A percentile compares a stretch with the other conserved stretches of the same genome.
Evolutionary conservation across 2,329 filamentous ascomycete species (phyloP).

Genomic region (Aspergillus uvarum): DNA sequence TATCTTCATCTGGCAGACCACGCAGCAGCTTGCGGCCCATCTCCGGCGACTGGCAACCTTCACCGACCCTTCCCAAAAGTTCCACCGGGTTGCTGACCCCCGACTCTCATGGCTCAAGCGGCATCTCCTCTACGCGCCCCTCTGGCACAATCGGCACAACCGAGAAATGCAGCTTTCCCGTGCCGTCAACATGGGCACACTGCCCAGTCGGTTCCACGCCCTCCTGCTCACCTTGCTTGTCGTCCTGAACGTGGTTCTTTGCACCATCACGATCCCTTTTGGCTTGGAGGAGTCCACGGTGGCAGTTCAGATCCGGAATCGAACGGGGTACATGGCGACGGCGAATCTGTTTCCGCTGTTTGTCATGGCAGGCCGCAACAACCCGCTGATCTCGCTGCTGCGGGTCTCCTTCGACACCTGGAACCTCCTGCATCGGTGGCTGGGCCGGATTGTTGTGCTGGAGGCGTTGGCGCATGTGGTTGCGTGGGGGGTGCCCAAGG

Average conservation of each 20-base stretch:
- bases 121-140: constrained; percentile 55
- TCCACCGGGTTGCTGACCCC: neutral
- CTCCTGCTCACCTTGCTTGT: constrained; percentile 39
- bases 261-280: constrained; percentile 47
- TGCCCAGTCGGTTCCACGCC: constrained; percentile 48
- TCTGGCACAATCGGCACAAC: constrained; percentile 44
- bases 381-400: constrained; percentile 41
- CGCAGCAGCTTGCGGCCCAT: neutral
- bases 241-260: constrained; percentile 48
- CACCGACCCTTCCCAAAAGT: neutral
- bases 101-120: constrained; percentile 23
- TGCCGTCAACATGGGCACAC: constrained; percentile 44
- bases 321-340: constrained; percentile 39
- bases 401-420: constrained; percentile 43
- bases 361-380: constrained; percentile 42
- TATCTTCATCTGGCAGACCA: constrained; percentile 5
- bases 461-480: constrained; percentile 69
- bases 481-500: constrained; percentile 71
- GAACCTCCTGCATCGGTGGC: constrained; percentile 71
- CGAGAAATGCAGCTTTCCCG: constrained; percentile 43
- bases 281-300: constrained; percentile 28
- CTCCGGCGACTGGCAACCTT: constrained; percentile 5
- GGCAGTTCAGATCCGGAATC: constrained; percentile 41
- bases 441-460: constrained; percentile 68
- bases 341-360: constrained; percentile 45